Evolutionary conservation across 495 filamentous ascomycete genomes (phyloP), one percentile per base, ranked within the genome.

Genomic region (Aspergillus conjunctus): DNA sequence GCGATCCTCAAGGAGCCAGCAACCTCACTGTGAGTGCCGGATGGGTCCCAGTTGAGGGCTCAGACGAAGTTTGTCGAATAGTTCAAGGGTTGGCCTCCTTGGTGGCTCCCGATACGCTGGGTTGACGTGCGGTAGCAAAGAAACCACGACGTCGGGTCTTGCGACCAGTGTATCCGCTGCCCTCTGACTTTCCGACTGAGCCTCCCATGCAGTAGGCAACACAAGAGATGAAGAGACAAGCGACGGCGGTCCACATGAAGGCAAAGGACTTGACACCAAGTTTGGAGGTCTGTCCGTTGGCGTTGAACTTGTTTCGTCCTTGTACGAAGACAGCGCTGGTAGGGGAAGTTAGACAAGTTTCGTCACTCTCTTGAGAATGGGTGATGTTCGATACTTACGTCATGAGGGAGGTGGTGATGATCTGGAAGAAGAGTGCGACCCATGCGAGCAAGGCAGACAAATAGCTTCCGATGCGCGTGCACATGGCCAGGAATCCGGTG

Each of bases 241-340:
- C 84, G 66, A 87, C 84, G 5, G 90, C 82, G 3, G 87, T 87
- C 92, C 92, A 97, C 75, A 88, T 91, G 76, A 96, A 96, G 30
- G 84, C 92, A 65, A 90, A 93, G 7, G 89, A 87, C 61, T 91
- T 91, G 15, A 73, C 64, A 26, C 92, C 92, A 6, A 97, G 71
- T 8, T 64, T 71, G 21, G 92, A 84, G 37, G 60, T 53, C 46
- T 87, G 82, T 65, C 81, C 82, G 58, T 79, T 82, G 34, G 66
- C 57, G 31, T 74, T 76, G 78, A 96, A 95, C 17, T 75, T 79
- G 68, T 92, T 75, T 64, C 92, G 91, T 65, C 85, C 89, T 71
- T 87, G 79, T 57, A 96, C 90, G 64, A 85, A 93, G 55, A 85
- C 88, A 20, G 90, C 86, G 48, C 88, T 91, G 63, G 43, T 21